Base-by-base conservation (phyloP, 2,329 filamentous ascomycete genomes). In the Phoma sp. region DNA sequence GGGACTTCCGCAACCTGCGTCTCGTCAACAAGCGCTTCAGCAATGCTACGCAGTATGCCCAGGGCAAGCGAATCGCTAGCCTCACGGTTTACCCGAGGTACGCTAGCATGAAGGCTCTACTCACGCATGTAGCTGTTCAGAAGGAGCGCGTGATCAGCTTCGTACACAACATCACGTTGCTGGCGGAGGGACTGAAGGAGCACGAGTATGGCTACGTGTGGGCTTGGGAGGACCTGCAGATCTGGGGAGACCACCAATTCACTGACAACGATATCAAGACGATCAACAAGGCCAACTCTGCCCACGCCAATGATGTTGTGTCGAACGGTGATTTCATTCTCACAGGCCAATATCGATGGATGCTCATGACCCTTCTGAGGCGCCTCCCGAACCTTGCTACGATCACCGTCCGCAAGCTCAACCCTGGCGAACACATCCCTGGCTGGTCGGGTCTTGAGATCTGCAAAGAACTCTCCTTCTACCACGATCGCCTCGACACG, bases 201-300 rank as follows among this genome's bases (percentile, higher is more conserved):
- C 51, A 56, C n/a, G 51, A 55, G 29, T 50, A 52, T 20, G 57
- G 56, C 10, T 60, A 50, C 7, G 42, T 30, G 0, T 65, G 60
- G 60, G 58, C 56, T 9, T 63, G 60, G 60, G 58, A 63, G 49
- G n/a, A 53, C n/a, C 29, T 65, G 15, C 12, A 47, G 43, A 25
- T 57, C 18, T 25, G 14, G 18, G 48, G 38, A 18, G 23, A 28
- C 0, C 15, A 53, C 18, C n/a, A 30, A 2, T 14, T 39, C 21
- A 48, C 20, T 6, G 34, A 47, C 1, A 21, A 38, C 2, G 62
- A 65, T 20, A 4, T 37, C 2, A 5, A 46, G 6, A 47, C 58
- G 32, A 52, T 57, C 29, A 9, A 53, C 18, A 9, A 34, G 1
- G 39, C 56, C 47, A 52, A 62, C n/a, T 2, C 32, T 1, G 18